Conservation (phyloP, 1,284 basidiomycete genomes). For the Heterobasidion occidentale region DNA sequence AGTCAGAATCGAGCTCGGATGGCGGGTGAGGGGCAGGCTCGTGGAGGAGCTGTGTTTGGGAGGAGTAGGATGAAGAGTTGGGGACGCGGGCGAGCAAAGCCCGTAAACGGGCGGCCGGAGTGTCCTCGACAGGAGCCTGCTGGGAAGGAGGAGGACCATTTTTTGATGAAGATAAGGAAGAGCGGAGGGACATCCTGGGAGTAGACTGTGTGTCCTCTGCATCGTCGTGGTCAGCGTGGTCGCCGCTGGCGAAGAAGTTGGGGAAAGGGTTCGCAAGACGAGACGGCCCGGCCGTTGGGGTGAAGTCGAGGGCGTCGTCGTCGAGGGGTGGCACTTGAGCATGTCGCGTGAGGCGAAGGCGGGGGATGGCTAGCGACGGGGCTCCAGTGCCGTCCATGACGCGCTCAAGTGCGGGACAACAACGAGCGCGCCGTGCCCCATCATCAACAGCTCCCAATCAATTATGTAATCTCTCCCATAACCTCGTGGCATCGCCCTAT, state of each 20-base stretch:
- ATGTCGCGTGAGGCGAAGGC: background rate
- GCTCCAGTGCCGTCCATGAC: background rate
- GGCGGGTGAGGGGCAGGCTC: constrained; percentile 25
- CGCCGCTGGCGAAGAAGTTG: constrained; percentile 3
- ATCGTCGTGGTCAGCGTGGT: constrained; percentile 25
- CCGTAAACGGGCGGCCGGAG: constrained; percentile 46
- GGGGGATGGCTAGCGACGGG: background rate
- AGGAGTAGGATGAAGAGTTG: constrained; percentile 14
- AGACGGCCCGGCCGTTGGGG: constrained; percentile 27
- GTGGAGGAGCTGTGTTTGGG: constrained; percentile 20
- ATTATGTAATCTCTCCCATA: too few species aligned
- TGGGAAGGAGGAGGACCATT: constrained; percentile 5
- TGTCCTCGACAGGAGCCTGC: constrained; percentile 24
- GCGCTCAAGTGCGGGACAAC: background rate
- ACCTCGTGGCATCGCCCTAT: too few species aligned
- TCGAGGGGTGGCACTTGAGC: background rate
- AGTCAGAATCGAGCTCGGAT: constrained; percentile 56
- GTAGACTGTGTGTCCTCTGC: constrained; percentile 41
- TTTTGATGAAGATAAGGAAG: constrained; percentile 19
- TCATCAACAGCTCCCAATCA: background rate
- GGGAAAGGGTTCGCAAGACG: constrained; percentile 17
- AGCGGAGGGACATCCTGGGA: constrained; percentile 30
- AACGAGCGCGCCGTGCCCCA: background rate
- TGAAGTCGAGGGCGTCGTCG: constrained; percentile 6
- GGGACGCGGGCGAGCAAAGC: constrained; percentile 42